These are phyloP conservation scores for Fonsecaea monophora DNA, from an alignment of 2,329 filamentous ascomycete genomes.

Conservation along the genomic window DNA sequence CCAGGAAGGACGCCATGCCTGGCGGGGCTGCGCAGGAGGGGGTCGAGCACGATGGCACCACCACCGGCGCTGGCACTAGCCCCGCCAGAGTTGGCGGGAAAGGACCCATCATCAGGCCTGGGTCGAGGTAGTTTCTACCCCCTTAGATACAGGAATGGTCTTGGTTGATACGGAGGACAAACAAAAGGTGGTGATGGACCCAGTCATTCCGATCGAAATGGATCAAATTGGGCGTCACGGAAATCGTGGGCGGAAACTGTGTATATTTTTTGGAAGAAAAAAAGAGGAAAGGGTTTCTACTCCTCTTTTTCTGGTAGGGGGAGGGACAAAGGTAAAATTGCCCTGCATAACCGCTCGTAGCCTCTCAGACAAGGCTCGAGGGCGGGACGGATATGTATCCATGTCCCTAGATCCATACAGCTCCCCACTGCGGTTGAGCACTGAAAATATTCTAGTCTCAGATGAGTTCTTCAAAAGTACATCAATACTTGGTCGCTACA, in stretches of 20 bases:
- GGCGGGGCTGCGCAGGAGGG: background rate
- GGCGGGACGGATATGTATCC: too few relatives aligned
- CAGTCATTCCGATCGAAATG: background rate
- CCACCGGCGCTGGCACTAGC: too few relatives aligned
- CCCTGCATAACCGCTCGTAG: too few relatives aligned
- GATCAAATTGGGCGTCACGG: too few relatives aligned
- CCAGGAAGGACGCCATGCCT: constrained; percentile 11
- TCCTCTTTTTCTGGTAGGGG: too few relatives aligned
- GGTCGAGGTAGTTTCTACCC: background rate
- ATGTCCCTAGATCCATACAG: too few relatives aligned
- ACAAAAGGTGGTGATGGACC: background rate
- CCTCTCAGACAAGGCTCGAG: too few relatives aligned
- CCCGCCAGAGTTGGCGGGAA: background rate
- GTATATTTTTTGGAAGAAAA: too few relatives aligned
- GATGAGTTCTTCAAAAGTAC: background rate
- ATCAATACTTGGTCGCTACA: background rate
- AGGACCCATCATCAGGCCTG: background rate
- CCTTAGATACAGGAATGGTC: background rate
- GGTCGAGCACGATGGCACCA: background rate
- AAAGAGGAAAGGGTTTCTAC: too few relatives aligned
- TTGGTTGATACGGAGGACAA: background rate
- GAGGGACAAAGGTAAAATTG: background rate
- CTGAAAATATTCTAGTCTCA: background rate
- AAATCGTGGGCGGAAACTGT: too few relatives aligned
- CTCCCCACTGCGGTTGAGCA: background rate